A percentile compares a stretch with the other conserved stretches of the same genome.
Evolutionary conservation across 2,329 filamentous ascomycete species (phyloP).

Genomic region (Phyllosticta citribraziliensis): DNA sequence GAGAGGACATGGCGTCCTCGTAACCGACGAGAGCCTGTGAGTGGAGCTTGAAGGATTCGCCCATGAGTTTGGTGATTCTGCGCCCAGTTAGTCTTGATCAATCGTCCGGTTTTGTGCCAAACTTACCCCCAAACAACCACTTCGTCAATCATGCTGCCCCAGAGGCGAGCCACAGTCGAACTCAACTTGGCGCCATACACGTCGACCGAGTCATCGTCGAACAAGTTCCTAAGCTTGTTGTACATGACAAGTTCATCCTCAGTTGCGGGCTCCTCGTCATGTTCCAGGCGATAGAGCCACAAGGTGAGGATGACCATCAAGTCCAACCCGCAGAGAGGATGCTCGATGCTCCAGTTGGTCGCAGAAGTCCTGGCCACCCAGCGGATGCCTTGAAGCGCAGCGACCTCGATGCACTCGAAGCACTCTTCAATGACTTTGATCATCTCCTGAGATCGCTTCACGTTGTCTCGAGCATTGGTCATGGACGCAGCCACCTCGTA

Average conservation of each 20-base stretch:
- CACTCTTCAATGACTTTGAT: constrained; percentile 97
- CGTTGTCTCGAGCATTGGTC: constrained; percentile 86
- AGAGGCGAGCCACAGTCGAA: constrained; percentile 88
- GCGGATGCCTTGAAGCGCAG: constrained; percentile 84
- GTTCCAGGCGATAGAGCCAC: constrained; percentile 98
- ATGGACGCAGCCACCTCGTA: constrained; percentile 96
- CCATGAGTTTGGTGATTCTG: constrained; percentile 90
- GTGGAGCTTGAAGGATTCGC: constrained; percentile 94
- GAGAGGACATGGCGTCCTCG: constrained; percentile 61
- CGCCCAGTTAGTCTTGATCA: constrained; percentile 33
- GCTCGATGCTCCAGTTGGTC: constrained; percentile 98
- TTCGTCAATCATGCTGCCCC: constrained; percentile 97
- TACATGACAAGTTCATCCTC: constrained; percentile 84
- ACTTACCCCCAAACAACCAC: constrained; percentile 99
- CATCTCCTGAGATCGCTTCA: constrained; percentile 94
- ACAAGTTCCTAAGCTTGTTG: constrained; percentile 80
- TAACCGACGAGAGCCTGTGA: constrained; percentile 91
- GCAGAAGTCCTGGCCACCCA: constrained; percentile 98
- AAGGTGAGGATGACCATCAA: constrained; percentile 95
- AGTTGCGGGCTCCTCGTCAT: constrained; percentile 85
- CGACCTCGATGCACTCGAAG: constrained; percentile 95
- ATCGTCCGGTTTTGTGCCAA: constrained; percentile 13
- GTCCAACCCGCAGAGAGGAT: constrained; percentile 91
- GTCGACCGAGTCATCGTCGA: constrained; percentile 83
- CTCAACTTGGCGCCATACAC: constrained; percentile 75